Percentiles rank a stretch among this genome's conserved stretches.
phyloP scores from a whole-genome alignment of 352 stramenopile species.

The Phytophthora hibernalis region DNA sequence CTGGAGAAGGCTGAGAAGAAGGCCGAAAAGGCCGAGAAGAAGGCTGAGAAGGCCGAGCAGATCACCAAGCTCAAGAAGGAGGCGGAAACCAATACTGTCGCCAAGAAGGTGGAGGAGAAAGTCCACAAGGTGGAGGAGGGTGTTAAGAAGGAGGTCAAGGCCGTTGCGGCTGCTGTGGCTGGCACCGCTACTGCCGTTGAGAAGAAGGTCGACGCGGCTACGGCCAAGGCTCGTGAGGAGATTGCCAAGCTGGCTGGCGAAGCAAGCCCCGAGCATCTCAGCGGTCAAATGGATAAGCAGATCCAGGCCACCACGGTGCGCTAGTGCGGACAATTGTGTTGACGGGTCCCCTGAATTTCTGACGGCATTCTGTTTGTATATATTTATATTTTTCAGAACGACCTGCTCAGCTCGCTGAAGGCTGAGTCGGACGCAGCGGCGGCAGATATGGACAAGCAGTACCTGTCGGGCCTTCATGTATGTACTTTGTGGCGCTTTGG shows the following conservation, averaged over 20 bases:
- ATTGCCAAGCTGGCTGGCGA: conserved; percentile 64
- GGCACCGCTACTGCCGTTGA: conserved; percentile 45
- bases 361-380: conserved; percentile 2
- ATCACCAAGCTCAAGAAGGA: conserved; percentile 36
- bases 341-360: not conserved
- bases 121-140: conserved; percentile 41
- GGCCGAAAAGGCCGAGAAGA: too few relatives aligned
- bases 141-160: conserved; percentile 46
- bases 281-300: conserved; percentile 64
- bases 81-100: conserved; percentile 27
- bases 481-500: conserved; percentile 6
- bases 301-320: conserved; percentile 71
- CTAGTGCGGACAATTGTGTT: not conserved
- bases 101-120: conserved; percentile 44
- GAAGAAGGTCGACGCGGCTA: conserved; percentile 71
- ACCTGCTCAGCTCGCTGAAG: conserved; percentile 68
- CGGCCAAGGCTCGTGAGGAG: conserved; percentile 64
- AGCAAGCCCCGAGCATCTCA: conserved; percentile 53
- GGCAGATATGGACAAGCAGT: conserved; percentile 78
- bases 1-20: conserved; percentile 27
- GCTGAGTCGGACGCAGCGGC: conserved; percentile 61
- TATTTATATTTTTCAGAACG: conserved; percentile 45
- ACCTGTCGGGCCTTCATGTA: conserved; percentile 75
- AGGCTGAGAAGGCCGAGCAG: conserved; percentile 23
- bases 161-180: conserved; percentile 28